Conservation (phyloP, 179 eudicot species). For the Patellifolia procumbens region DNA sequence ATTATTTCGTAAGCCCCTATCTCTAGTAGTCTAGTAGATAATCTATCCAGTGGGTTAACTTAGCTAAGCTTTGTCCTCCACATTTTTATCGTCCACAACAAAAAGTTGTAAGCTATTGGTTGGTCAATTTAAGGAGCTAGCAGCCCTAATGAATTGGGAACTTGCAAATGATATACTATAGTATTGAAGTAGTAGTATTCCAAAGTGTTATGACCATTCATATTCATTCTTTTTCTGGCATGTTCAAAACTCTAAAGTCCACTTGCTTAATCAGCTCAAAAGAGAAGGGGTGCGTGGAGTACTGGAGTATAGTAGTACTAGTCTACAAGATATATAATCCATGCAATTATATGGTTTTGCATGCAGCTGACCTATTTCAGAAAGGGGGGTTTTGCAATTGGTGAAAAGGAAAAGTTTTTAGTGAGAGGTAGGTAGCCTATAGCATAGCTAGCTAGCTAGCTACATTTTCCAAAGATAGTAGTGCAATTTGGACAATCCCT, state of each 20-base stretch:
- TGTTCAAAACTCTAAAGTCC: conserved; percentile 23
- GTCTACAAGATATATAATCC: too few species aligned
- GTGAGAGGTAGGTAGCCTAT: not conserved
- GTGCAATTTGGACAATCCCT: not conserved
- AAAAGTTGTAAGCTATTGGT: conserved; percentile 1
- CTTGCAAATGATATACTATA: conserved; percentile 21
- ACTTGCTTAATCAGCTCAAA: conserved; percentile 11
- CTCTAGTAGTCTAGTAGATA: too few species aligned
- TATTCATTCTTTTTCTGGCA: conserved; percentile 25
- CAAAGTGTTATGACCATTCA: conserved; percentile 27
- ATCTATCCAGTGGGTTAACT: too few species aligned
- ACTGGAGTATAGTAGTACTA: conserved; percentile 8
- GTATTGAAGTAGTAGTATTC: not conserved
- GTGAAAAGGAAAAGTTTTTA: not conserved
- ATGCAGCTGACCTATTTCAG: conserved; percentile 19
- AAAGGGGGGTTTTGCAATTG: too few species aligned
- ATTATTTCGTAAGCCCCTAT: too few species aligned
- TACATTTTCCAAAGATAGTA: not conserved
- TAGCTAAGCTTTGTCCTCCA: too few species aligned
- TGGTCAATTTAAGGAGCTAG: not conserved
- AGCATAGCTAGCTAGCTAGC: not conserved
- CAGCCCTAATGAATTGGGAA: conserved; percentile 24
- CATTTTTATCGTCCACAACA: too few species aligned
- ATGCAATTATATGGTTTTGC: too few species aligned
- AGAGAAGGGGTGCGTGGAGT: not conserved